phyloP scores from a whole-genome alignment of 2,329 filamentous ascomycete species.

The Verticillium zaregamsianum region DNA sequence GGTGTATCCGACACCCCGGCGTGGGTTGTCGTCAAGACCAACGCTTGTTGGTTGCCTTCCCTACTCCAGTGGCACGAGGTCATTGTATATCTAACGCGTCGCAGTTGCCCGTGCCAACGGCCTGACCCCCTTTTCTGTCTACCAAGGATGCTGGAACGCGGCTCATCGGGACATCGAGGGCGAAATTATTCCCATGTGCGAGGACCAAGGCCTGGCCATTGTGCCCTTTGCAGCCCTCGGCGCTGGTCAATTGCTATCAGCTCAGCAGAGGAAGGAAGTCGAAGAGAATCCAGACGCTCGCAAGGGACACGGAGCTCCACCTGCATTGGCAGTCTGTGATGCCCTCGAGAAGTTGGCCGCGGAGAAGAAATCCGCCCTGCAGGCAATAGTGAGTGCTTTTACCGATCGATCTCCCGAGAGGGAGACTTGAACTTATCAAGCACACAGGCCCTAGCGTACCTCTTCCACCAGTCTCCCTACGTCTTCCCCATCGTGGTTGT shows the following conservation, averaged over 20 bases:
- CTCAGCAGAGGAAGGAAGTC: slow-evolving; percentile 22
- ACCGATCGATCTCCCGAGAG: too few relatives aligned
- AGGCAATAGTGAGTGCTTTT: slow-evolving; percentile 17
- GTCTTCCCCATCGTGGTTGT: slow-evolving; percentile 60
- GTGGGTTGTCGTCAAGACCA: slow-evolving; percentile 32
- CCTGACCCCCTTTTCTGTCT: slow-evolving; percentile 29
- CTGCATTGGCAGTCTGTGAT: background rate
- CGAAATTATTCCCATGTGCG: slow-evolving; percentile 36
- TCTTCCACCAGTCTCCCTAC: slow-evolving; percentile 55
- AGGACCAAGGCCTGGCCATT: slow-evolving; percentile 43
- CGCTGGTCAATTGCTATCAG: slow-evolving; percentile 42
- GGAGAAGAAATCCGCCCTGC: slow-evolving; percentile 5
- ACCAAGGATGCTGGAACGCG: slow-evolving; percentile 32
- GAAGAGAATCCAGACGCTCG: slow-evolving; percentile 7
- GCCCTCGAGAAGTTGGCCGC: slow-evolving; percentile 8
- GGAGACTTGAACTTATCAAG: too few relatives aligned
- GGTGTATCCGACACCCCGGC: slow-evolving; percentile 33
- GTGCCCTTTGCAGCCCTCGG: slow-evolving; percentile 57
- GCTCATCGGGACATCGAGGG: slow-evolving; percentile 30
- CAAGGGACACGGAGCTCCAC: background rate
- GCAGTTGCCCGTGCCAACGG: slow-evolving; percentile 24
- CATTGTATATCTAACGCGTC: background rate
- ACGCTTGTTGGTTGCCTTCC: slow-evolving; percentile 17
- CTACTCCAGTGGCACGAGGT: background rate
- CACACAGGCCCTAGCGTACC: slow-evolving; percentile 44